phyloP scores from a whole-genome alignment of 352 stramenopile genomes.

The Pythium coloratum region DNA sequence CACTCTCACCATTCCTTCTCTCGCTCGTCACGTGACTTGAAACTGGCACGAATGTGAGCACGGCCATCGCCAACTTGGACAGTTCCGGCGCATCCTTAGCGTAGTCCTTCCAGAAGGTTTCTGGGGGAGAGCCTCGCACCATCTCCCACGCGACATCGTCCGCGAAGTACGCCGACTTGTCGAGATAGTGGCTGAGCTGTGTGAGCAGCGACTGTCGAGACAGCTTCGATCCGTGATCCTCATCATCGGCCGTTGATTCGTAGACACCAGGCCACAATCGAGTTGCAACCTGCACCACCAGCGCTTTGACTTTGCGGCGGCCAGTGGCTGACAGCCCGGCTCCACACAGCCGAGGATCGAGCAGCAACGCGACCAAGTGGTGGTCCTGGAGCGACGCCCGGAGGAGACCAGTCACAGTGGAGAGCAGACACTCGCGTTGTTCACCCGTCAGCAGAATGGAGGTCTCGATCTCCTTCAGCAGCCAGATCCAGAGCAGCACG shows the following conservation, averaged over 20 bases:
- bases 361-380: slow-evolving; percentile 44
- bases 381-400: slow-evolving; percentile 28
- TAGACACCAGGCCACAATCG: slow-evolving; percentile 16
- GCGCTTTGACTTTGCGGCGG: slow-evolving; percentile 42
- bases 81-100: slow-evolving; percentile 44
- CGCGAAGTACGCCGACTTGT: slow-evolving; percentile 38
- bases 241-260: neutral
- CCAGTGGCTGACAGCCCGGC: slow-evolving; percentile 39
- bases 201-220: slow-evolving; percentile 30
- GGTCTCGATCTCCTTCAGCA: slow-evolving; percentile 28
- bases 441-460: slow-evolving; percentile 19
- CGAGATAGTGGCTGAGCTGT: slow-evolving; percentile 41
- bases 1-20: neutral
- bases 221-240: slow-evolving; percentile 15
- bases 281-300: slow-evolving; percentile 42
- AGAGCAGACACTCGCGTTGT: neutral
- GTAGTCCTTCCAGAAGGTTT: slow-evolving; percentile 55
- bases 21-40: slow-evolving; percentile 1
- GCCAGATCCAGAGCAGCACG: slow-evolving; percentile 50
- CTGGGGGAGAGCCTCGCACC: slow-evolving; percentile 34
- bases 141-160: slow-evolving; percentile 55
- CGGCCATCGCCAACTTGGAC: slow-evolving; percentile 32
- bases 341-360: slow-evolving; percentile 48
- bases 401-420: slow-evolving; percentile 15
- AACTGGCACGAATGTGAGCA: slow-evolving; percentile 29